Evolutionary conservation across 2,329 filamentous ascomycete genomes (phyloP), one percentile per base, ranked within the genome.

Genomic region (Exophiala lecanii-corni): DNA sequence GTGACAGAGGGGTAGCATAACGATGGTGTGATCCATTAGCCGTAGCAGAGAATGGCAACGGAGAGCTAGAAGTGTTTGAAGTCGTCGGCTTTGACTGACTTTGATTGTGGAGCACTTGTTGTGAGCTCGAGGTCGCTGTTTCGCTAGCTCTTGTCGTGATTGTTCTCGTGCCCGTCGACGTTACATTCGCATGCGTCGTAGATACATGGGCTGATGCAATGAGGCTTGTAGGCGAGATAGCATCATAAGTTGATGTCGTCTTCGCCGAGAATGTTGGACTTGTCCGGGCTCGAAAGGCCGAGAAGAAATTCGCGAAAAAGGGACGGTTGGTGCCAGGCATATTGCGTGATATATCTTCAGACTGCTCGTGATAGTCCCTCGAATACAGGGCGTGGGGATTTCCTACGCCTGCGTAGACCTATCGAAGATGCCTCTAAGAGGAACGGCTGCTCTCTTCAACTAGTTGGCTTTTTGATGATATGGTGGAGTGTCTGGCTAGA

Each of bases 231-330:
- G 58, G 38, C 9, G 55, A 50, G 48, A 57, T 44, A 33, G 56
- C 53, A 30, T 60, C 57, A 20, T 61, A 60, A 23, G 67, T 58
- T 20, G 67, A 53, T 13, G 67, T 61, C n/a, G 66, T 64, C 9
- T 76, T 69, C 17, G 77, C 67, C 57, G 81, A 81, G 52, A 78
- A 72, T 43, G 73, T 69, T 20, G 55, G 52, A 37, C 43, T 56
- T 31, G 78, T 79, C 58, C 82, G 79, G 38, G 80, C 78, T 39
- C 80, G 73, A 58, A 84, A 84, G 50, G 79, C 78, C 36, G 80
- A 75, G 49, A 84, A 73, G 66, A 84, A 82, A 67, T 79, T 79
- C 54, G 78, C 73, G 56, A 84, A 72, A 66, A 84, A 84, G 36
- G 74, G 79, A 45, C 79, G 67, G 66, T 83, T 82, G 51, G 76